Percentiles rank a stretch among this genome's conserved stretches.
These are phyloP conservation scores for Apiotrichum veenhuisii DNA, from an alignment of 1,284 basidiomycete species.

Conservation along the genomic window DNA sequence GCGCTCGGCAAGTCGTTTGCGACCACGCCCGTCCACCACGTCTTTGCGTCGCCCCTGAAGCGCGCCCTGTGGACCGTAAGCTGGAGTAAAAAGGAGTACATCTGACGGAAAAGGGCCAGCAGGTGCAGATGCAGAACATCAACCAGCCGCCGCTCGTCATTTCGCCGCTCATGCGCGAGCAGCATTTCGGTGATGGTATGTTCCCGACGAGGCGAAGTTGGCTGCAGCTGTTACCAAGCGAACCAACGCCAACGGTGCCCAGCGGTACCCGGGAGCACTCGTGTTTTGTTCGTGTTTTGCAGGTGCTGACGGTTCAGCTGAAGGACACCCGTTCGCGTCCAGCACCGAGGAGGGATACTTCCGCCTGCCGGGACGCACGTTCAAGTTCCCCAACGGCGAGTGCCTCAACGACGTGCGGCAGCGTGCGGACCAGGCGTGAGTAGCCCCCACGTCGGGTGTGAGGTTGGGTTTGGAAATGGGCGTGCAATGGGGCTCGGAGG, in stretches of 20 bases:
- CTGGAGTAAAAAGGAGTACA: neutral
- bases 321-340: conserved; percentile 39
- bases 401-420: conserved; percentile 44
- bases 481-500: too few relatives aligned
- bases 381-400: conserved; percentile 45
- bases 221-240: too few relatives aligned
- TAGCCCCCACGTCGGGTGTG: too few relatives aligned
- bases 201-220: too few relatives aligned
- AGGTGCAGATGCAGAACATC: conserved; percentile 41
- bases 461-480: too few relatives aligned
- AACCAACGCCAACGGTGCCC: too few relatives aligned
- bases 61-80: conserved; percentile 58
- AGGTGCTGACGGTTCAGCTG: conserved; percentile 18
- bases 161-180: conserved; percentile 43
- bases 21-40: conserved; percentile 59
- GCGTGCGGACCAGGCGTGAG: conserved; percentile 47
- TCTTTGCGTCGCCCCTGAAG: conserved; percentile 75
- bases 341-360: conserved; percentile 31
- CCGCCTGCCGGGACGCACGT: conserved; percentile 36
- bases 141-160: conserved; percentile 36
- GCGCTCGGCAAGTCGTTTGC: conserved; percentile 66
- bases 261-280: too few relatives aligned
- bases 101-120: conserved; percentile 36
- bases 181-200: conserved; percentile 48
- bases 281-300: conserved; percentile 5